Evolutionary conservation across 371 early-diverging fungal species (phyloP), one percentile per base, ranked within the genome.

Genomic region (Nematocida ironsii): DNA sequence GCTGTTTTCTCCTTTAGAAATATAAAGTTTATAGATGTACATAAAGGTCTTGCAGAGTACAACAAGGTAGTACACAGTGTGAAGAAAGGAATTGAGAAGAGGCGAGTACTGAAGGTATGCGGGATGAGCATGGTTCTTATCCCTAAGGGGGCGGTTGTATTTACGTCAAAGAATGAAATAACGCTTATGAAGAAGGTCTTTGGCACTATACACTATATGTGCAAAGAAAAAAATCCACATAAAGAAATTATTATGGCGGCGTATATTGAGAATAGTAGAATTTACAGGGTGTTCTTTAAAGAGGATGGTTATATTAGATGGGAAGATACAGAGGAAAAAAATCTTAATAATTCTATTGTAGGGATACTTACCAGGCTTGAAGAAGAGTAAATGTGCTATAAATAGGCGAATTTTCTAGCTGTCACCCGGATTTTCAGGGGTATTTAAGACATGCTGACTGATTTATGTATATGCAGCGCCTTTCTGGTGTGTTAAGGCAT

Each of bases 1-100:
- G 80, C 80, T 25, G 54, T 78, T 5, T 78, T 78, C 40, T 74
- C 80, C 52, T 78, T 78, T 48, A 56, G 57, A 71, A 57, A 69
- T 20, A 55, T 50, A 7, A 58, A 58, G 71, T 56, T 55, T 25
- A 20, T 70, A 13, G 45, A 56, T 42, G 55, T 54, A 9, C 5
- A 25, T 4, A 45, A 45, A 11, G 80, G 80, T 7, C 71, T 70
- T 6, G 7, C 9, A 9, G 48, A 45, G 56, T 78, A 78, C 55
- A 44, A 18, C 6, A 57, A 55, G 42, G 23, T 39, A 13, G 47
- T 56, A 11, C 57, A 67, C 7, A 60, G 11, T 20, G 42, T 70
- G 11, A 67, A 78, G 23, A 45, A 42, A 48, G 58, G 56, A 11
- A 13, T 78, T 7, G 25, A 45, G 48, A 25, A 40, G 27, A 78